Evolutionary conservation across 169 alveolate genomes (phyloP), one percentile per base, ranked within the genome.

Genomic region (Plasmodium ovale): DNA sequence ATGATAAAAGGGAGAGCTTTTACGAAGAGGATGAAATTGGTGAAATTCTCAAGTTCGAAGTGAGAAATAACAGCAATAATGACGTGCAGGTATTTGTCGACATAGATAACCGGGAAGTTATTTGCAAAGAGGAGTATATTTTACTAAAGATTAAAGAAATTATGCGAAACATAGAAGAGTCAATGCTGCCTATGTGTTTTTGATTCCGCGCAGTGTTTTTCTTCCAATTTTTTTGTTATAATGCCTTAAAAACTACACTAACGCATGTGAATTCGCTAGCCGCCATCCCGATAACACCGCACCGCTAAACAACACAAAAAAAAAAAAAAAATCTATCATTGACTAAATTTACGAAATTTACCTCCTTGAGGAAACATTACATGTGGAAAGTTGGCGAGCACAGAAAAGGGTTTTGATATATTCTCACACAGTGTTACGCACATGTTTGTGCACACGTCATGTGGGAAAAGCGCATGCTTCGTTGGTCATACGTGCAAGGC

Each of bases 121-220:
- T 79, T 21, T 65, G 89, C 58, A 58, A 79, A 35, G 77, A 62
- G 23, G 49, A 64, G 49, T 35, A n/a, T 10, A 67, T 79, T 47
- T 79, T 79, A 69, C 29, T 37, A 29, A 79, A 79, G 53, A 37
- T 79, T 65, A 64, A 51, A 58, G 89, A 79, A 53, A 79, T 79
- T 79, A 21, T 79, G 33, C 16, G 79, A 79, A 79, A 79, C 49
- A 65, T 79, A 21, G 89, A 79, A 56, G 89, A 79, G 37, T 44
- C 89, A 7, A 19, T 79, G 35, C 25, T 79, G 16, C 89, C 89
- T 33, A 79, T 79, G 89, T 79, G 82, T 56, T 79, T 79, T 53
- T 79, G 56, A 47, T 47, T 3, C 56, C 56, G 23, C 16, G 12
- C 14, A 10, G 19, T 42, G 7, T 42, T 42, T 42, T 14, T 42